Evolutionary conservation across 148 eudicot genomes (phyloP).

Genomic region (Dysphania ambrosioides): DNA sequence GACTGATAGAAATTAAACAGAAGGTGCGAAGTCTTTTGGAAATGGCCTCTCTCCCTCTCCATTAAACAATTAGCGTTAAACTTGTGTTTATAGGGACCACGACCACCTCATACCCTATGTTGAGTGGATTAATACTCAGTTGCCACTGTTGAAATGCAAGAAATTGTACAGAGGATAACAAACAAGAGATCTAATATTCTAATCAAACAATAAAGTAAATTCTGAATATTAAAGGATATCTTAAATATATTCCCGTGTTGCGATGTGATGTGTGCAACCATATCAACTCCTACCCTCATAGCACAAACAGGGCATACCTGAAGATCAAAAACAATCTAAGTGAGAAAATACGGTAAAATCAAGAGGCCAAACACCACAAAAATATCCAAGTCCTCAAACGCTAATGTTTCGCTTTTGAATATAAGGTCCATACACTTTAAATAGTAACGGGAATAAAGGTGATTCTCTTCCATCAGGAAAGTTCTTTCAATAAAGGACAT

Average conservation of each 20-base stretch:
- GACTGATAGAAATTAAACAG: too few species aligned
- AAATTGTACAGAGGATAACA: not conserved
- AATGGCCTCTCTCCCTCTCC: not conserved
- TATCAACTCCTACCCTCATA: constrained; percentile 83
- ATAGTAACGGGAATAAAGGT: not conserved
- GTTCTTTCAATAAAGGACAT: not conserved
- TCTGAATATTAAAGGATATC: constrained; percentile 67
- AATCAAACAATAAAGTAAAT: not conserved
- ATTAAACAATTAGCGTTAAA: not conserved
- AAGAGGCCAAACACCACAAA: not conserved
- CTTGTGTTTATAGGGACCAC: too few species aligned
- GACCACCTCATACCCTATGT: not conserved
- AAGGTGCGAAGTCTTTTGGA: too few species aligned
- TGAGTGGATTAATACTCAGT: too few species aligned
- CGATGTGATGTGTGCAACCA: constrained; percentile 94
- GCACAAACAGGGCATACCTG: constrained; percentile 98
- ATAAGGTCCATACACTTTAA: not conserved
- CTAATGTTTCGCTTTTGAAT: not conserved
- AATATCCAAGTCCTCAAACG: constrained; percentile 1
- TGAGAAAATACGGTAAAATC: constrained; percentile 3
- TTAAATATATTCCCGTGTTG: constrained; percentile 88
- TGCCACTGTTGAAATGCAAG: too few species aligned
- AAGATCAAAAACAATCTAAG: constrained; percentile 25
- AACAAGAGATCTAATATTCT: not conserved
- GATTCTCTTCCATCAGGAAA: not conserved